Evolutionary conservation across 768 basidiomycete species (phyloP).

Genomic region (Cystobasidium tubakii): DNA sequence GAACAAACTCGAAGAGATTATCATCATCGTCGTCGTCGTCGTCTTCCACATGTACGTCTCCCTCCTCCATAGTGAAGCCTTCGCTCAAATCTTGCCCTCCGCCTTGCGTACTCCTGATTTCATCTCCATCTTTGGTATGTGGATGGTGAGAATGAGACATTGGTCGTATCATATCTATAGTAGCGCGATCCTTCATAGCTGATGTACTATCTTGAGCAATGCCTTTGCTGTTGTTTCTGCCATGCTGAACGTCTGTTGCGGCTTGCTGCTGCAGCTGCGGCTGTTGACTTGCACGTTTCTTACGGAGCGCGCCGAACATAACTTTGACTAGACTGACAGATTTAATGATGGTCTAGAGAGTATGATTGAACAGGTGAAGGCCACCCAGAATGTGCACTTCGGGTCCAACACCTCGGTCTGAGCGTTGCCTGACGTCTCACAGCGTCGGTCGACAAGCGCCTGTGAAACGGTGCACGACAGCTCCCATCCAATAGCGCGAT

Average conservation of each 20-base stretch:
- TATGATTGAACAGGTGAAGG: no score
- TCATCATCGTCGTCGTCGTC: conserved; percentile 25
- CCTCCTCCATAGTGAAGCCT: neutral
- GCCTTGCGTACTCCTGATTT: neutral
- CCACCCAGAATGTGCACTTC: no score
- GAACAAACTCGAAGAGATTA: conserved; percentile 27
- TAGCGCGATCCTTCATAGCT: neutral
- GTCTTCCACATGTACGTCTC: neutral
- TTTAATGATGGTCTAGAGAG: no score
- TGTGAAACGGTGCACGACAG: no score
- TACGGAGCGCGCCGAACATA: conserved; percentile 4
- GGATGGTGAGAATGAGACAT: conserved; percentile 21
- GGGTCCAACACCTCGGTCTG: no score
- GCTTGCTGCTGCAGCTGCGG: neutral
- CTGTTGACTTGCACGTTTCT: neutral
- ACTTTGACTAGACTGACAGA: no score
- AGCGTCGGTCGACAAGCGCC: no score
- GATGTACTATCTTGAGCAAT: neutral
- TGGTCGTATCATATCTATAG: conserved; percentile 18
- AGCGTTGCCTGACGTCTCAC: no score
- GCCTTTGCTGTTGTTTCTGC: no score
- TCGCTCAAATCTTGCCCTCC: neutral
- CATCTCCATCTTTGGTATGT: conserved; percentile 30
- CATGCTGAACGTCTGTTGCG: neutral
- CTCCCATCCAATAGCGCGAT: no score